Evolutionary conservation across 2,329 filamentous ascomycete species (phyloP), one percentile per base, ranked within the genome.

Genomic region (Torrubiellomyces zombiae): DNA sequence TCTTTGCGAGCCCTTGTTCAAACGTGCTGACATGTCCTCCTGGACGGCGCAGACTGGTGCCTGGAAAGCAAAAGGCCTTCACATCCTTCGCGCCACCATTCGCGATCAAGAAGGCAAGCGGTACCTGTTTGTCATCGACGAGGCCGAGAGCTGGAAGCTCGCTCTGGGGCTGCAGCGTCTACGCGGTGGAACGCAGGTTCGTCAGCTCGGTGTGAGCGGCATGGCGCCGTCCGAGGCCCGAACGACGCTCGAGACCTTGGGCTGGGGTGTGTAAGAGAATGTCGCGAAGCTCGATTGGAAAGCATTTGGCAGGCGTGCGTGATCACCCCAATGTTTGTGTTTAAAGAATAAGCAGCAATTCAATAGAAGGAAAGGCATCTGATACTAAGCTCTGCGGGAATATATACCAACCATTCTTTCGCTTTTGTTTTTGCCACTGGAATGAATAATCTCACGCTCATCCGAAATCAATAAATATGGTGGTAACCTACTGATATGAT

Each of bases 131-230:
- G 59, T 77, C 7, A 50, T 77, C 17, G 55, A 59, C 20, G 69
- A 76, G 40, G 60, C 68, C 32, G 72, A 78, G 44, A 62, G 61
- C 15, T 77, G 73, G 73, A 78, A 78, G 58, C 53, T 78, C 14
- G 58, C 67, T 2, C 53, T 65, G 18, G 71, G 67, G 3, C 42
- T 78, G 36, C 66, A 73, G 43, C 58, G 64, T 21, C 47, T 78
- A 37, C 53, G 69, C 26, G 60, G 60, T 27, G 71, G 72, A 5
- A 63, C 62, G 3, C 68, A 73, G 43, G 65, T 63, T 16, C 55
- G 67, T 26, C 60, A 66, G 29, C 51, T 76, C 22, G 67, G 65
- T 5, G 60, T 76, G 16, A 58, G 63, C 28, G 57, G 60, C 21
- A 62, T 76, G 53, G 52, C 58, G 23, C 48, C 53, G 8, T 38